Evolutionary conservation across 2,329 filamentous ascomycete species (phyloP).

Genomic region (Nannizzia gypsea): DNA sequence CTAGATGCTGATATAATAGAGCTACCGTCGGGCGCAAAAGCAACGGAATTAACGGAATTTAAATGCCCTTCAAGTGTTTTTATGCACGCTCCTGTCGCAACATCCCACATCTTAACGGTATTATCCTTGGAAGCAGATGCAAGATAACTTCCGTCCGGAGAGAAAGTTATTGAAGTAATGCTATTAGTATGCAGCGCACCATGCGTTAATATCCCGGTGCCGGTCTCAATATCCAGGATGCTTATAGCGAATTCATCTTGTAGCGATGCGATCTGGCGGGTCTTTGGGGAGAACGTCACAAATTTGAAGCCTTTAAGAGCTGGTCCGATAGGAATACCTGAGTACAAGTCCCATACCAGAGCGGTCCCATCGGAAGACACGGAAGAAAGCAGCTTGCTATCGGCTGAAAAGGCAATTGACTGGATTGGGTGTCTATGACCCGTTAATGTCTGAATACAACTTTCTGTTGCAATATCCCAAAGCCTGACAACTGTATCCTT

Average conservation of each 20-base stretch:
- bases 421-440: not conserved
- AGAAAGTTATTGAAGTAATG: not conserved
- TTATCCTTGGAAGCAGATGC: not conserved
- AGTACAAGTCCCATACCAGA: conserved; percentile 73
- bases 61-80: conserved; percentile 41
- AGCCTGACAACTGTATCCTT: not conserved
- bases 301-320: not conserved
- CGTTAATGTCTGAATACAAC: not conserved
- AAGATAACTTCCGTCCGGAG: not conserved
- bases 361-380: too few relatives aligned
- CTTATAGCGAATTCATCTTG: conserved; percentile 90
- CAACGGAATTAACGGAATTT: not conserved
- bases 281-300: not conserved
- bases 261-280: conserved; percentile 30
- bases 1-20: not conserved
- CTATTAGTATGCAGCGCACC: not conserved
- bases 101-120: not conserved
- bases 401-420: not conserved
- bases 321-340: not conserved
- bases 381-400: conserved; percentile 22
- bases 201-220: not conserved
- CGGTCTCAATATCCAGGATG: conserved; percentile 63
- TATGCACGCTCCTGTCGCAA: not conserved
- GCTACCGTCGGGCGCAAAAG: conserved; percentile 1
- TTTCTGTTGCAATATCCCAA: not conserved